These are phyloP conservation scores for Sphaerosporella brunnea DNA, from an alignment of 495 filamentous ascomycete species.

Conservation along the genomic window DNA sequence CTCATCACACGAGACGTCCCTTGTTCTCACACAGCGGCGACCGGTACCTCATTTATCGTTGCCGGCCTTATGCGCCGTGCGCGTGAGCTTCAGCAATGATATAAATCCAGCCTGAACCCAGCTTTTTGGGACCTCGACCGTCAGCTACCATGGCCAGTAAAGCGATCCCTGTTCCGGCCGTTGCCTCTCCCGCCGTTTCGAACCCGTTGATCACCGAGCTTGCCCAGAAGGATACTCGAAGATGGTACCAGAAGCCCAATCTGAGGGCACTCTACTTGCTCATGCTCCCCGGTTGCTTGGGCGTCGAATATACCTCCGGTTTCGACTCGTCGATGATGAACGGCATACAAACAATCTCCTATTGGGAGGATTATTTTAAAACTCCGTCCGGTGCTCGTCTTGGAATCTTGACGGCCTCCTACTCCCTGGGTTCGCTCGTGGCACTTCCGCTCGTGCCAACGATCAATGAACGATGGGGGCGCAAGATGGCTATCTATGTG, in stretches of 20 bases:
- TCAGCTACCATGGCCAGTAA: not conserved
- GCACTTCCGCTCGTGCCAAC: slow-evolving; percentile 43
- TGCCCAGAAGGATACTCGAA: slow-evolving; percentile 11
- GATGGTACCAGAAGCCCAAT: slow-evolving; percentile 37
- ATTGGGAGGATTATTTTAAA: slow-evolving; percentile 36
- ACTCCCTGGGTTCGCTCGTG: slow-evolving; percentile 37
- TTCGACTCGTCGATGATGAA: slow-evolving; percentile 60
- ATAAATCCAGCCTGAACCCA: no score
- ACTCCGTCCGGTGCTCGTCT: slow-evolving; percentile 20
- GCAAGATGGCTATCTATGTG: slow-evolving; percentile 41
- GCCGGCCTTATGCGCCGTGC: no score
- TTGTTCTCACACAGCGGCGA: no score
- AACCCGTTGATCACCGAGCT: slow-evolving; percentile 12
- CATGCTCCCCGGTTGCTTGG: slow-evolving; percentile 49
- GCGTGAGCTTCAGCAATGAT: no score
- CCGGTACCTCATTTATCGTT: no score
- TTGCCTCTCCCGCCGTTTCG: not conserved
- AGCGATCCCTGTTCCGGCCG: not conserved
- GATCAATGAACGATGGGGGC: slow-evolving; percentile 38
- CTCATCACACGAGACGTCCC: no score
- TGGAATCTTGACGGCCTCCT: slow-evolving; percentile 28
- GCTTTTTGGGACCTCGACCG: no score
- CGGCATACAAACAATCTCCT: slow-evolving; percentile 42
- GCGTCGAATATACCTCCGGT: slow-evolving; percentile 53
- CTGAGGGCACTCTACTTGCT: slow-evolving; percentile 42